Percentiles rank a stretch among this genome's conserved stretches.
Evolutionary conservation across 2,329 filamentous ascomycete species (phyloP).

Genomic region (Fusarium sp.): DNA sequence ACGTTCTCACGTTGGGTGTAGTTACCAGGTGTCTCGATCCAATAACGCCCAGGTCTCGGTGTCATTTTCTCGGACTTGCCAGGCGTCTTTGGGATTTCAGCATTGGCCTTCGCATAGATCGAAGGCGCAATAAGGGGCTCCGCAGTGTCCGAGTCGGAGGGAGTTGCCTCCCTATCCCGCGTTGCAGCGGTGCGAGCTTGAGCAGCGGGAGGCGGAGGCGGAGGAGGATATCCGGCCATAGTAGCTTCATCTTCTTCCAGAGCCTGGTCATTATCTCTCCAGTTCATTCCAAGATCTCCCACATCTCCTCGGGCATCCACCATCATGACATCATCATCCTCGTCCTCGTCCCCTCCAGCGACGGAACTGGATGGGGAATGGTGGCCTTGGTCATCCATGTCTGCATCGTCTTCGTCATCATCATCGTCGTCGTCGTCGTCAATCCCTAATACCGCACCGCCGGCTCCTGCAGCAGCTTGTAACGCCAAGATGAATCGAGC

Average conservation of each 20-base stretch:
- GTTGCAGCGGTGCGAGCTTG: slow-evolving; percentile 58
- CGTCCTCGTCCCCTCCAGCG: slow-evolving; percentile 62
- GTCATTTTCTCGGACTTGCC: slow-evolving; percentile 65
- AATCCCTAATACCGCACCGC: slow-evolving; percentile 50
- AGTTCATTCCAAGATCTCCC: slow-evolving; percentile 65
- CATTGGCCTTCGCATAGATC: slow-evolving; percentile 74
- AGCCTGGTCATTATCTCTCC: slow-evolving; percentile 73
- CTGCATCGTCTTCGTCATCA: slow-evolving; percentile 58
- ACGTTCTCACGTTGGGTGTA: slow-evolving; percentile 76
- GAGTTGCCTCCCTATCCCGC: slow-evolving; percentile 74
- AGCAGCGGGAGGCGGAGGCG: slow-evolving; percentile 49
- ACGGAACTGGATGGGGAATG: slow-evolving; percentile 53
- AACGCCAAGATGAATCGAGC: slow-evolving; percentile 57
- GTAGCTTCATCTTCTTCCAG: slow-evolving; percentile 85
- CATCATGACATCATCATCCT: slow-evolving; percentile 73
- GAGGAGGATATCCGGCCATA: slow-evolving; percentile 63
- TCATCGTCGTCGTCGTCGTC: slow-evolving; percentile 51
- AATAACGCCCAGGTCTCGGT: slow-evolving; percentile 83
- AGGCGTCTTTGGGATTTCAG: slow-evolving; percentile 88
- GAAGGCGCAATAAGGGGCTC: slow-evolving; percentile 76
- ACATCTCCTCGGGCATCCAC: slow-evolving; percentile 65
- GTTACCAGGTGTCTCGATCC: slow-evolving; percentile 84
- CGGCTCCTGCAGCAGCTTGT: slow-evolving; percentile 52
- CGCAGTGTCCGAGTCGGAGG: slow-evolving; percentile 79
- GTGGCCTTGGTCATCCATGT: slow-evolving; percentile 57